Evolutionary conservation across 192 early-diverging fungal genomes (phyloP), one percentile per base, ranked within the genome.

Genomic region (Coemansia brasiliensis): DNA sequence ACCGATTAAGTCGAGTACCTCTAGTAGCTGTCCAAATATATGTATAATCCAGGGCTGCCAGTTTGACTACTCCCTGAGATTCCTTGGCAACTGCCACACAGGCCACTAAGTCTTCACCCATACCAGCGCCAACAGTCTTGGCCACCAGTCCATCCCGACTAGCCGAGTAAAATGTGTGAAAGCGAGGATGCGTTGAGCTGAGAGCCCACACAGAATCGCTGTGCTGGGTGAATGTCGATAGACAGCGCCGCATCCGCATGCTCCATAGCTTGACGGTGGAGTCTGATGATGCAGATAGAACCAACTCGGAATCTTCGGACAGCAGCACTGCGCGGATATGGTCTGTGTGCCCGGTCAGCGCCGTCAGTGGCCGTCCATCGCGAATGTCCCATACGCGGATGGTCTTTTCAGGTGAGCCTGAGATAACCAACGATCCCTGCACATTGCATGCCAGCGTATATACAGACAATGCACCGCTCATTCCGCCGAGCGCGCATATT

Each of bases 261-360:
- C 91, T 92, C 96, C 95, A 99, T n/a, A 98, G 82, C 71, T 99
- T 99, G 51, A 98, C 92, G 0, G 96, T 94, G 2, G 92, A 83
- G 72, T 99, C 96, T 2, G 91, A 92, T 0, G 96, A 99, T 11
- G 90, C 93, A 0, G 92, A 94, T 16, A 98, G 76, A 6, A 96
- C 83, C 43, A 86, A 83, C 75, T 90, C 83, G 27, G 94, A 94
- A 72, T 94, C 94, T 25, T 92, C 85, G 27, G 88, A 90, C 20
- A 99, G 74, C 27, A 97, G 68, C 17, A 97, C 63, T 18, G 90
- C 85, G 39, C 96, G 89, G 21, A 99, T 91, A 61, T 93, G 93
- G 66, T 99, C 96, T n/a, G 92, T 93, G 56, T 99, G 96, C 5
- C 96, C 96, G 6, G 86, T 78, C 41, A 99, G 82, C 59, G 87